Evolutionary conservation across 306 rosid genomes (phyloP).

Genomic region (Astragalus glycyphyllos): DNA sequence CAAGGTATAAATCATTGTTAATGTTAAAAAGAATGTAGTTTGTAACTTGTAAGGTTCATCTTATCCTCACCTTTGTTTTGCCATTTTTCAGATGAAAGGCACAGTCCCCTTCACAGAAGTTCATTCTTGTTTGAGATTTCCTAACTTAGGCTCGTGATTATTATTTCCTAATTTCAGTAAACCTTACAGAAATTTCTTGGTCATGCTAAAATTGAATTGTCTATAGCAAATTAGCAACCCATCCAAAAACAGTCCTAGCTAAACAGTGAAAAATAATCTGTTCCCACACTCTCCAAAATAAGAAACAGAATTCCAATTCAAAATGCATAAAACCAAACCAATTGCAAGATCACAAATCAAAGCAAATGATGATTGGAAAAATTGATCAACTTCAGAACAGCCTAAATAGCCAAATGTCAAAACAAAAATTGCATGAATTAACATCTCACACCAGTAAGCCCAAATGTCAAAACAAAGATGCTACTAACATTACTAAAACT

Average conservation of each 20-base stretch:
- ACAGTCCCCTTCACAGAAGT: too few species aligned
- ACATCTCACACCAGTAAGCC: slow-evolving; percentile 10
- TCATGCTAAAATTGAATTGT: slow-evolving; percentile 6
- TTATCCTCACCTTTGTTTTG: too few species aligned
- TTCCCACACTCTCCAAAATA: slow-evolving; percentile 18
- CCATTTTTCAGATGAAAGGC: too few species aligned
- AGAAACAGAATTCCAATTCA: slow-evolving; percentile 10
- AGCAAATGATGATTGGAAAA: not conserved
- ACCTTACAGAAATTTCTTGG: slow-evolving; percentile 18
- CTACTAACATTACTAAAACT: not conserved
- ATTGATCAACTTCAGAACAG: slow-evolving; percentile 20
- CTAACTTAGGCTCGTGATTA: not conserved
- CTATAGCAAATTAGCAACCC: not conserved
- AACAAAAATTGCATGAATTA: not conserved
- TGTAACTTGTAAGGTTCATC: too few species aligned
- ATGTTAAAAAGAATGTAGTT: too few species aligned
- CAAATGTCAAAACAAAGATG: slow-evolving; percentile 26
- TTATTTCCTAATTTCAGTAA: not conserved
- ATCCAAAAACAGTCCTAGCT: slow-evolving; percentile 23
- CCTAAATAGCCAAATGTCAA: not conserved
- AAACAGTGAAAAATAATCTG: slow-evolving; percentile 3
- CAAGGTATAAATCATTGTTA: too few species aligned
- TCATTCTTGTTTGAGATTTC: not conserved
- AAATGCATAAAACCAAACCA: not conserved
- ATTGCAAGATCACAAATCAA: not conserved